Conservation (phyloP, 768 basidiomycete species). For the Coprinopsis sp. region DNA sequence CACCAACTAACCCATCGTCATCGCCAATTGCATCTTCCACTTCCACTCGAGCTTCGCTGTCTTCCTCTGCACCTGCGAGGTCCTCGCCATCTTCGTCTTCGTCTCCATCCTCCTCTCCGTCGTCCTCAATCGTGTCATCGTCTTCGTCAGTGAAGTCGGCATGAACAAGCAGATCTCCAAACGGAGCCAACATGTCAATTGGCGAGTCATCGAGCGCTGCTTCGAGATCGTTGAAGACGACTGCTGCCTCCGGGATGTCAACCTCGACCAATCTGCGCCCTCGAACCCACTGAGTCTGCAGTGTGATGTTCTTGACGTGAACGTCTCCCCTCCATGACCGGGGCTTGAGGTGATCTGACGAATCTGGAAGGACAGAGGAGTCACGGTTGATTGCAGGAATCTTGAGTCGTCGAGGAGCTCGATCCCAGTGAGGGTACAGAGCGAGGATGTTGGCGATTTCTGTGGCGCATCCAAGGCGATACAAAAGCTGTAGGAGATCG, state of each 20-base stretch:
- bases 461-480: constrained; percentile 21
- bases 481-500: constrained; percentile 21
- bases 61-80: neutral
- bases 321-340: constrained; percentile 25
- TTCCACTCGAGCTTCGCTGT: neutral
- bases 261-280: too few species aligned
- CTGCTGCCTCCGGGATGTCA: too few species aligned
- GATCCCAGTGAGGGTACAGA: constrained; percentile 32
- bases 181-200: too few species aligned
- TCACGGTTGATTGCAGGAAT: constrained; percentile 19
- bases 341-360: constrained; percentile 29
- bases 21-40: neutral
- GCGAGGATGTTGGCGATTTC: constrained; percentile 29
- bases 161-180: too few species aligned
- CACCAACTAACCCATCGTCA: neutral
- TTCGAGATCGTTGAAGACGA: too few species aligned
- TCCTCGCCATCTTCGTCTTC: too few species aligned
- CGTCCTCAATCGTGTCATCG: too few species aligned
- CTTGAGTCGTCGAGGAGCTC: constrained; percentile 24
- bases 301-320: constrained; percentile 17
- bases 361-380: constrained; percentile 15
- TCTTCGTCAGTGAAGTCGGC: too few species aligned
- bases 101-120: too few species aligned
- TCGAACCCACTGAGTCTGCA: constrained; percentile 27
- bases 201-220: too few species aligned